Evolutionary conservation across 768 basidiomycete species (phyloP).

Genomic region (Trametes elegans): DNA sequence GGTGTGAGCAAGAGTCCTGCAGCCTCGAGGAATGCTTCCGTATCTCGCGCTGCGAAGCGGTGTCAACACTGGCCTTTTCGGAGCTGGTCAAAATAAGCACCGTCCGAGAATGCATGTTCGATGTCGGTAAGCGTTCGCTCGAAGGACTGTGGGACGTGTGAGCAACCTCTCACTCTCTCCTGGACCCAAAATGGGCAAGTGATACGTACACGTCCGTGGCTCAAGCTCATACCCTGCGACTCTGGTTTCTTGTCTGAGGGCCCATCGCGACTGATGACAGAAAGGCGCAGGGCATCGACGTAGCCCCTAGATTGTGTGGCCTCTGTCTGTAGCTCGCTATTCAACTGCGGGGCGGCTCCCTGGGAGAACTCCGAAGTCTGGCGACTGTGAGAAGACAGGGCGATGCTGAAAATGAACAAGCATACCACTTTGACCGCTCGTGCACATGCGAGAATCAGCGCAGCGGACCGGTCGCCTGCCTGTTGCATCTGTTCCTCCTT

Average conservation of each 20-base stretch:
- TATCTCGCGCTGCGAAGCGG: too few species aligned
- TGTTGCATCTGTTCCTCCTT: conserved; percentile 15
- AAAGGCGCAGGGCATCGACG: conserved; percentile 14
- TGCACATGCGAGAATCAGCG: conserved; percentile 6
- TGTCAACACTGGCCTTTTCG: too few species aligned
- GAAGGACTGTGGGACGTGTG: background rate
- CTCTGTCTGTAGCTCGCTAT: background rate
- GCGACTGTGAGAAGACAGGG: background rate
- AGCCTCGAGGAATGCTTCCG: background rate
- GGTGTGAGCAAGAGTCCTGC: background rate
- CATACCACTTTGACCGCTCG: conserved; percentile 6
- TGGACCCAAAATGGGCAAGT: background rate
- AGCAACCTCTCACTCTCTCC: background rate
- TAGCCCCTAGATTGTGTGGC: conserved; percentile 12
- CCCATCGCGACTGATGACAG: conserved; percentile 5
- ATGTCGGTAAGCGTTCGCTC: background rate
- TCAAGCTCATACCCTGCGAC: background rate
- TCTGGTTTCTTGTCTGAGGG: too few species aligned
- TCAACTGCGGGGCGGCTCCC: conserved; percentile 7
- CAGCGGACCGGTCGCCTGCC: conserved; percentile 1
- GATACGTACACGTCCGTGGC: conserved; percentile 4
- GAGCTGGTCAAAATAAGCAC: too few species aligned
- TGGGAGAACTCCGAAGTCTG: background rate
- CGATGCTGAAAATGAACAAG: too few species aligned
- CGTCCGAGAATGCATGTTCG: background rate